Conservation (phyloP, 1,284 basidiomycete genomes). For the Thelephora terrestris region DNA sequence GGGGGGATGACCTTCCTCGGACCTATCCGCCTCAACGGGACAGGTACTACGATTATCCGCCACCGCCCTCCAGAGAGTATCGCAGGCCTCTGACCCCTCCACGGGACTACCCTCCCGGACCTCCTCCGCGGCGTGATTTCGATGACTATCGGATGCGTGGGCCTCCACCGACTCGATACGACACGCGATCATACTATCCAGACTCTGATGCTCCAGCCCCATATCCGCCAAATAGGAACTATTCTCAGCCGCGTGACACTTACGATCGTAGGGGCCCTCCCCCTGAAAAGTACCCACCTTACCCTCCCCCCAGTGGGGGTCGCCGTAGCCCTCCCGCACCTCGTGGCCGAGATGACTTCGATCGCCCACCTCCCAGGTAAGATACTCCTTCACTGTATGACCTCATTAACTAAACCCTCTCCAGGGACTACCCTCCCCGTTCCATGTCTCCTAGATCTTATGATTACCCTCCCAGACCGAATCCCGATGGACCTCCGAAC, state of each 20-base stretch:
- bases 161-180: slow-evolving; percentile 31
- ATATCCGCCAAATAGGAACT: slow-evolving; percentile 32
- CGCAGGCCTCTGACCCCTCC: slow-evolving; percentile 49
- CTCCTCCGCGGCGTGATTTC: slow-evolving; percentile 45
- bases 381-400: slow-evolving; percentile 8
- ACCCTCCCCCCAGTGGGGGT: slow-evolving; percentile 26
- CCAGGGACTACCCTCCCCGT: slow-evolving; percentile 35
- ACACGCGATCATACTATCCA: slow-evolving; percentile 30
- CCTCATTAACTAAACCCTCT: slow-evolving; percentile 3
- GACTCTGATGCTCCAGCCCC: slow-evolving; percentile 22
- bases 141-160: slow-evolving; percentile 56
- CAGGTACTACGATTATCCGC: slow-evolving; percentile 47
- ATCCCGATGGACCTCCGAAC: slow-evolving; percentile 25
- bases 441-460: slow-evolving; percentile 44
- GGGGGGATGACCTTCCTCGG: slow-evolving; percentile 41
- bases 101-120: slow-evolving; percentile 48
- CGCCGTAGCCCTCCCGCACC: slow-evolving; percentile 36
- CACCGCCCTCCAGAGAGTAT: slow-evolving; percentile 42
- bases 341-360: slow-evolving; percentile 36
- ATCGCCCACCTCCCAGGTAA: slow-evolving; percentile 39
- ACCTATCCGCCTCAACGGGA: slow-evolving; percentile 28
- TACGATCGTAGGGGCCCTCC: slow-evolving; percentile 53
- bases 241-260: slow-evolving; percentile 33
- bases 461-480: slow-evolving; percentile 41
- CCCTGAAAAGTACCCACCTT: slow-evolving; percentile 28